phyloP scores from a whole-genome alignment of 1,139 yeast species.

The Blastobotrys ciferrii region DNA sequence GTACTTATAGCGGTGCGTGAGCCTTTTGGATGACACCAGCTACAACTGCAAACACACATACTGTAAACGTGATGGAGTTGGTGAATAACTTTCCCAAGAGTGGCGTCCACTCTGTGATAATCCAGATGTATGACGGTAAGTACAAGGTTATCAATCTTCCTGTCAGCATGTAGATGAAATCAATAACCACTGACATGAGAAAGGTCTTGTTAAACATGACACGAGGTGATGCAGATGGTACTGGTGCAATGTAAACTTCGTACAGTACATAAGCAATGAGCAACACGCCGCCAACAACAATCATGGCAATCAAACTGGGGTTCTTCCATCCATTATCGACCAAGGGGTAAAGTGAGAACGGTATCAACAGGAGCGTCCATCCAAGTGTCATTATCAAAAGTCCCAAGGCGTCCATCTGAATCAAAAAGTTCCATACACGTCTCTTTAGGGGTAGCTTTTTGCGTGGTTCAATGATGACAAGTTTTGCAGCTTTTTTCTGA shows the following conservation, averaged over 20 bases:
- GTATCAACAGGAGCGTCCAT: slow-evolving; percentile 17
- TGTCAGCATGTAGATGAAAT: slow-evolving; percentile 27
- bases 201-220: slow-evolving; percentile 31
- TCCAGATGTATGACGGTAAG: slow-evolving; percentile 29
- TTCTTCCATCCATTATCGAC: slow-evolving; percentile 29
- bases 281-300: slow-evolving; percentile 32
- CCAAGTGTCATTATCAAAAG: slow-evolving; percentile 17
- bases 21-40: slow-evolving; percentile 32
- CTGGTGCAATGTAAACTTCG: slow-evolving; percentile 31
- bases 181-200: slow-evolving; percentile 30
- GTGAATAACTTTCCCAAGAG: slow-evolving; percentile 31
- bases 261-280: slow-evolving; percentile 31
- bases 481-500: slow-evolving; percentile 29
- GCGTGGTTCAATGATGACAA: slow-evolving; percentile 25
- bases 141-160: slow-evolving; percentile 33
- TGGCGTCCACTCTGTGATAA: slow-evolving; percentile 27
- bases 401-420: slow-evolving; percentile 20
- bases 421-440: slow-evolving; percentile 21
- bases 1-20: slow-evolving; percentile 31
- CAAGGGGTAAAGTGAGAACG: slow-evolving; percentile 26
- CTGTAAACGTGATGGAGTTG: slow-evolving; percentile 33
- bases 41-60: slow-evolving; percentile 31
- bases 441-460: slow-evolving; percentile 19
- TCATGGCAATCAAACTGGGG: slow-evolving; percentile 34
- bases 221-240: slow-evolving; percentile 31